A percentile compares a stretch with the other conserved stretches of the same genome.
phyloP scores from a whole-genome alignment of 73 alveolate genomes.

The Tetrahymena elliotti region DNA sequence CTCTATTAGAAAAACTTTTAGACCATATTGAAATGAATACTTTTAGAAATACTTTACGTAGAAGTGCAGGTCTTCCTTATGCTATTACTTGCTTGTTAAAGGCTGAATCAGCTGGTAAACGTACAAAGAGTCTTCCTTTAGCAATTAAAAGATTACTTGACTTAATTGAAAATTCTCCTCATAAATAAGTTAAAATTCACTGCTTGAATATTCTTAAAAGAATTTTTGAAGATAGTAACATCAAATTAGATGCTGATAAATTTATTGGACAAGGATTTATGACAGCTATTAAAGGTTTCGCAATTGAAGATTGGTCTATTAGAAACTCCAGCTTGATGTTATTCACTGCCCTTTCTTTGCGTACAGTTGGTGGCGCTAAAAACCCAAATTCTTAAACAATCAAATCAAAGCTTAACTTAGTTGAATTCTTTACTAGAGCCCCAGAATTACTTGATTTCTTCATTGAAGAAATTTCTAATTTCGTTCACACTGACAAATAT shows the following conservation, averaged over 20 bases:
- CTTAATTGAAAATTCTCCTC: neutral
- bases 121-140: neutral
- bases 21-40: slow-evolving; percentile 30
- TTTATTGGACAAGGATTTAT: slow-evolving; percentile 17
- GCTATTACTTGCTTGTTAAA: slow-evolving; percentile 19
- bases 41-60: slow-evolving; percentile 20
- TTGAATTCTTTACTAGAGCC: slow-evolving; percentile 25
- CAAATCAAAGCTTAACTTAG: slow-evolving; percentile 3
- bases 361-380: slow-evolving; percentile 28
- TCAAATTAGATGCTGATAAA: slow-evolving; percentile 14
- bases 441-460: slow-evolving; percentile 24
- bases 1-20: slow-evolving; percentile 14
- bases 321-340: slow-evolving; percentile 38
- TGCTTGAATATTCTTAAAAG: slow-evolving; percentile 21
- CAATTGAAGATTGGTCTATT: slow-evolving; percentile 42
- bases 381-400: slow-evolving; percentile 7
- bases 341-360: slow-evolving; percentile 23
- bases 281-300: slow-evolving; percentile 29
- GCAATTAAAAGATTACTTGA: neutral
- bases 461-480: slow-evolving; percentile 1
- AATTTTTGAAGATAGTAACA: slow-evolving; percentile 17
- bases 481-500: slow-evolving; percentile 5
- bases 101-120: slow-evolving; percentile 11
- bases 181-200: slow-evolving; percentile 3
- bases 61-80: slow-evolving; percentile 42